Evolutionary conservation across 2,329 filamentous ascomycete genomes (phyloP).

Genomic region (Diaporthe sp.): DNA sequence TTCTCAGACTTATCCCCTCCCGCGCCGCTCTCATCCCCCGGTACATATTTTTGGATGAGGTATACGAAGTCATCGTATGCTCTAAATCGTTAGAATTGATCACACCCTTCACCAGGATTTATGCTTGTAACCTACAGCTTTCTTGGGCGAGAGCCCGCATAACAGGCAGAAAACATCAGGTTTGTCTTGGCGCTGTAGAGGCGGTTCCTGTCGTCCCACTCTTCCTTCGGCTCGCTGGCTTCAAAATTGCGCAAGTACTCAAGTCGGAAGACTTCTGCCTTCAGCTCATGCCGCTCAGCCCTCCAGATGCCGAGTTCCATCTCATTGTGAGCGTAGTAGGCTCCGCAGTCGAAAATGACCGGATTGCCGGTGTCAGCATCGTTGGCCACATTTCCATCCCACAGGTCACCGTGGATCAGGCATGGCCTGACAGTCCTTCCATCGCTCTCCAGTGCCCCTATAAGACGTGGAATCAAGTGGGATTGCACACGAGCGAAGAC

Average conservation of each 20-base stretch:
- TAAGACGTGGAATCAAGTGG: slow-evolving; percentile 50
- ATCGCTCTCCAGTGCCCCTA: slow-evolving; percentile 46
- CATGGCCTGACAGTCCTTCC: slow-evolving; percentile 48
- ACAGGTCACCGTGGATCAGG: slow-evolving; percentile 57
- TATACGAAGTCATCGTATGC: background rate
- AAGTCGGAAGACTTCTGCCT: background rate
- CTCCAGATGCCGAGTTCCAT: slow-evolving; percentile 51
- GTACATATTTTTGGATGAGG: background rate
- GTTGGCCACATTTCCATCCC: slow-evolving; percentile 56
- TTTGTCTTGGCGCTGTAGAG: slow-evolving; percentile 18
- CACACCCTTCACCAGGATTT: background rate
- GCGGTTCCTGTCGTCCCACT: slow-evolving; percentile 31
- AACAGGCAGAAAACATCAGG: slow-evolving; percentile 20
- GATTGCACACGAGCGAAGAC: slow-evolving; percentile 42
- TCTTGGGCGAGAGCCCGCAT: slow-evolving; percentile 18
- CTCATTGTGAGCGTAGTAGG: slow-evolving; percentile 57
- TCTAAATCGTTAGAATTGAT: background rate
- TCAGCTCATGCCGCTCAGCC: slow-evolving; percentile 38
- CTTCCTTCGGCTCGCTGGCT: slow-evolving; percentile 28
- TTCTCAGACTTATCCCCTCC: background rate
- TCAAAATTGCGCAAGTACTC: slow-evolving; percentile 33
- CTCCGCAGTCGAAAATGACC: slow-evolving; percentile 54
- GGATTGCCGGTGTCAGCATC: slow-evolving; percentile 47
- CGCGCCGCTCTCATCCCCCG: background rate
- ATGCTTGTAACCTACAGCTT: background rate